Base-by-base conservation (phyloP, 2,329 filamentous ascomycete species). In the Penicillium sp. region DNA sequence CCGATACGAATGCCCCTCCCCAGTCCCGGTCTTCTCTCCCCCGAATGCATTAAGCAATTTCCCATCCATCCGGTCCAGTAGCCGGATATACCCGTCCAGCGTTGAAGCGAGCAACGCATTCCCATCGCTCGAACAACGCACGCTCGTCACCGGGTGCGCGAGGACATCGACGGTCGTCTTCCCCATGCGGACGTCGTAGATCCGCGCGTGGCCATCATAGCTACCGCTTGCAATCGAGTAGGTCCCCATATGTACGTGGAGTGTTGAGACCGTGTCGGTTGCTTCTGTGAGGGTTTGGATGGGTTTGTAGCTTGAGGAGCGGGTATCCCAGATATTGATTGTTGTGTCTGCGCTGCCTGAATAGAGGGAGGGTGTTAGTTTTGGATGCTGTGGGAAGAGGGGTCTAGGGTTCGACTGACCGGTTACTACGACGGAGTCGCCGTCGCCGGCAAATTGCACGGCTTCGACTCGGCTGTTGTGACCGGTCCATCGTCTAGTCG, bases 181-280 rank as follows among this genome's bases (percentile, higher is more conserved):
- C 0, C 92, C 92, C 80, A 85, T 89, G 53, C 91, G 82, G 39
- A 96, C 76, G 76, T 97, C 93, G 75, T 97, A 97, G 57, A 81
- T 81, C 52, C 93, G 80, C 1, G 95, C 84, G 56, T 89, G 81
- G 2, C 92, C 92, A 74, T 97, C 93, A 55, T 96, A 90, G 71
- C 90, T 92, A 0, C 88, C 91, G 1, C 84, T 82, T 2, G 91
- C 74, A 48, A 97, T 84, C 73, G 70, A 75, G 55, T 73, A 74
- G 0, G 66, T 72, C 11, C 70, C 64, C 66, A 69, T 71, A 47
- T 77, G 73, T 2, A 73, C 71, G 55, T 74, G 69, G 5, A 77
- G 58, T 8, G 68, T 69, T 7, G 75, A 76, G 44, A 77, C 74
- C 9, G 74, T 77, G 56, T 77, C 75, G 14, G 62, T 66, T 22